Conservation (phyloP, 2,329 filamentous ascomycete species). For the Cercospora sp. region DNA sequence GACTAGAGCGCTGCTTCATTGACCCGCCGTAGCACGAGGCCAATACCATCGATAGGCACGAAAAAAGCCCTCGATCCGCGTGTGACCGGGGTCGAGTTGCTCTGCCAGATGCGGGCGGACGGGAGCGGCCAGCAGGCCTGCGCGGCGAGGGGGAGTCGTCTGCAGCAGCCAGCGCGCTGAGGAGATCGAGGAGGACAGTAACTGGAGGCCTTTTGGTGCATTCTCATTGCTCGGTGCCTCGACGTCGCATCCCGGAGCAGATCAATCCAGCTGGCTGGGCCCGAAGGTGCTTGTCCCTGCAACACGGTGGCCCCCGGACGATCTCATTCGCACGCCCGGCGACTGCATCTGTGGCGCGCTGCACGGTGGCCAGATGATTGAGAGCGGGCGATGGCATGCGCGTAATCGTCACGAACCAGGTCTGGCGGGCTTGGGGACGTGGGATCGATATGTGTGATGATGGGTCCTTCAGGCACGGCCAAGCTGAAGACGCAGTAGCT, state of each 20-base stretch:
- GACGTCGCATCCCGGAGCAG: slow-evolving; percentile 19
- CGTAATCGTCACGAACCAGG: slow-evolving; percentile 15
- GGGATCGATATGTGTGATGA: background rate
- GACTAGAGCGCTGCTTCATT: slow-evolving; percentile 5
- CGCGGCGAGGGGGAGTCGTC: slow-evolving; percentile 7
- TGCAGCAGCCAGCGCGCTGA: background rate
- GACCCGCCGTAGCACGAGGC: slow-evolving; percentile 16
- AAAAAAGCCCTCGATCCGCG: slow-evolving; percentile 18
- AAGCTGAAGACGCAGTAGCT: slow-evolving; percentile 12
- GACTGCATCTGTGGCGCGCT: slow-evolving; percentile 19
- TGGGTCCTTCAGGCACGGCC: slow-evolving; percentile 2
- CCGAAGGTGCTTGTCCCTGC: slow-evolving; percentile 23
- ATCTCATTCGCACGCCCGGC: slow-evolving; percentile 25
- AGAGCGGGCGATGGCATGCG: background rate
- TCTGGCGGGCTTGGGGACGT: background rate
- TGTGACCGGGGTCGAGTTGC: slow-evolving; percentile 19
- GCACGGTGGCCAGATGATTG: slow-evolving; percentile 10
- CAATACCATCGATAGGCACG: slow-evolving; percentile 18
- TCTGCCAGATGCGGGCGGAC: slow-evolving; percentile 12
- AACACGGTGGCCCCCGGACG: slow-evolving; percentile 15
- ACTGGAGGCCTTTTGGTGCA: slow-evolving; percentile 3
- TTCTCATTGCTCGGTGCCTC: slow-evolving; percentile 14
- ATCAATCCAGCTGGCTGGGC: slow-evolving; percentile 25
- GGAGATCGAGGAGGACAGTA: background rate
- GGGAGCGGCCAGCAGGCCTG: slow-evolving; percentile 5